Percentiles rank a stretch among this genome's conserved stretches.
These are phyloP conservation scores for Naganishia vishniacii DNA, from an alignment of 768 basidiomycete species.

Conservation along the genomic window DNA sequence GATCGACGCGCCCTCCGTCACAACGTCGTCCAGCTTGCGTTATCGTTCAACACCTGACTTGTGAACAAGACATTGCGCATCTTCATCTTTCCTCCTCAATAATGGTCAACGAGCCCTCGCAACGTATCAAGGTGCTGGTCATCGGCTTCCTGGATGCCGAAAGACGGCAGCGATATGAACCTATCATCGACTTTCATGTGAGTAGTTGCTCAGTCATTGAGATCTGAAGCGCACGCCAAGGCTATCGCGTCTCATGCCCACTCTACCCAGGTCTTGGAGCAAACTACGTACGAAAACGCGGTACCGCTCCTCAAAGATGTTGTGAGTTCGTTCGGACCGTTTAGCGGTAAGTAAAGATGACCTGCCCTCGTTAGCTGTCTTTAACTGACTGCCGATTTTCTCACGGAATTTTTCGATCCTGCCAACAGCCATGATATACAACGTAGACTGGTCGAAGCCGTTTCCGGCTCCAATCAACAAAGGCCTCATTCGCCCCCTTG, in stretches of 20 bases:
- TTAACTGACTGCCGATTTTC: too few relatives aligned
- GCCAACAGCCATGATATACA: neutral
- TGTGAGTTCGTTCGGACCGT: neutral
- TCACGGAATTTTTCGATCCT: too few relatives aligned
- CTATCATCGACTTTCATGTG: neutral
- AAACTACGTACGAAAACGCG: neutral
- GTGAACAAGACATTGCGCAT: too few relatives aligned
- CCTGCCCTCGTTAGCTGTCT: neutral
- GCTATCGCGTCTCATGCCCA: too few relatives aligned
- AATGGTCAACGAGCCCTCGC: neutral
- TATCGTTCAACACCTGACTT: too few relatives aligned
- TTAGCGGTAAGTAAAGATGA: neutral
- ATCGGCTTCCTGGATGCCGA: neutral
- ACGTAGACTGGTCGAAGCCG: slow-evolving; percentile 8
- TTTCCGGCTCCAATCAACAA: slow-evolving; percentile 8
- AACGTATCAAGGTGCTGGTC: slow-evolving; percentile 1
- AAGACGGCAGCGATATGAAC: neutral
- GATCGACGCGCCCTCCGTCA: too few relatives aligned
- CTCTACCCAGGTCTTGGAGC: neutral
- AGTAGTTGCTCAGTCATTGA: neutral
- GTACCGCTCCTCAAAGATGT: neutral
- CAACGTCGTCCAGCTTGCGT: too few relatives aligned
- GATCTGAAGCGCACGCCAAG: too few relatives aligned
- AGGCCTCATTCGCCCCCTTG: neutral
- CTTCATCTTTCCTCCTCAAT: neutral